phyloP scores from a whole-genome alignment of 108 stramenopile genomes.

The Licmophora abbreviata region DNA sequence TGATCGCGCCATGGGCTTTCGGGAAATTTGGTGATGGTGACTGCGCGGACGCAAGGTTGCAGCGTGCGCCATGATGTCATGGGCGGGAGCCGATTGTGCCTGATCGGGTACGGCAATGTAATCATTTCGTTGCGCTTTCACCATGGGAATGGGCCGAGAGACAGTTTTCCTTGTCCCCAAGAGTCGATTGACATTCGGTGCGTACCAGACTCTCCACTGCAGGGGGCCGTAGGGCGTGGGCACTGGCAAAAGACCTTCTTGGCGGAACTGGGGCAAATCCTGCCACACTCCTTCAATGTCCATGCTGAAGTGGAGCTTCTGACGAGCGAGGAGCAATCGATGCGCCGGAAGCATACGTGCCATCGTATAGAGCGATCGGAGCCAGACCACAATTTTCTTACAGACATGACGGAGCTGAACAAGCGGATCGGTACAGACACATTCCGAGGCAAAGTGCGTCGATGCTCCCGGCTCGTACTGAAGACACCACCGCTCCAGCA shows the following conservation, averaged over 20 bases:
- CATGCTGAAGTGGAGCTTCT: slow-evolving; percentile 4
- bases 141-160: no score
- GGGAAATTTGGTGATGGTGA: slow-evolving; percentile 11
- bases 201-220: slow-evolving; percentile 52
- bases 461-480: slow-evolving; percentile 42
- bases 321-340: no score
- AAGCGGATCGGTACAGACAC: slow-evolving; percentile 28
- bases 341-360: slow-evolving; percentile 66
- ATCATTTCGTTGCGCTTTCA: no score
- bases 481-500: slow-evolving; percentile 80
- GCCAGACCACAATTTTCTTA: slow-evolving; percentile 59
- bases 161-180: no score
- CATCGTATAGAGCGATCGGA: slow-evolving; percentile 56
- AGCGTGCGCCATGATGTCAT: neutral
- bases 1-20: no score
- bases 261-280: no score
- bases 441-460: slow-evolving; percentile 2
- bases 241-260: slow-evolving; percentile 23
- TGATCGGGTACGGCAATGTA: neutral
- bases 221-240: slow-evolving; percentile 52
- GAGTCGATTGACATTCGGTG: slow-evolving; percentile 25
- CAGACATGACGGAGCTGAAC: slow-evolving; percentile 67
- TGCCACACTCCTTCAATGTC: neutral
- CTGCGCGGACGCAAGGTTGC: slow-evolving; percentile 7
- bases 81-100: slow-evolving; percentile 2